phyloP scores from a whole-genome alignment of 106 monocot species.

The Platanthera zijinensis region DNA sequence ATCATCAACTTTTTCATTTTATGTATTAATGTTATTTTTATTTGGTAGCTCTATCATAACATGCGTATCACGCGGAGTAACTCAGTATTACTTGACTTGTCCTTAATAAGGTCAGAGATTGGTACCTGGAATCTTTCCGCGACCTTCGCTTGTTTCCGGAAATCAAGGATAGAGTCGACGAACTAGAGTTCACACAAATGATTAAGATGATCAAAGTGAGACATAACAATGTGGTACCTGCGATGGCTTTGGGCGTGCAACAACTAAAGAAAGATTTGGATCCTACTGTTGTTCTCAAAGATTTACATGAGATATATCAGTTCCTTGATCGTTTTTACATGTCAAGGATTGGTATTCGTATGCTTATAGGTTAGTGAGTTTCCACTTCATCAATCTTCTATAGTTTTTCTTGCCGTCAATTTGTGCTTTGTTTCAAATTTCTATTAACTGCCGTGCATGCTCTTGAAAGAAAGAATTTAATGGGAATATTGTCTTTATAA shows the following conservation, averaged over 20 bases:
- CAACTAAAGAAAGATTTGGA: slow-evolving; percentile 72
- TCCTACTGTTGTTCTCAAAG: slow-evolving; percentile 27
- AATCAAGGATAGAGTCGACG: slow-evolving; percentile 43
- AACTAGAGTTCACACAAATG: slow-evolving; percentile 79
- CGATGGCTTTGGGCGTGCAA: slow-evolving; percentile 86
- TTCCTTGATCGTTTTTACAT: slow-evolving; percentile 96
- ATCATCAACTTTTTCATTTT: neutral
- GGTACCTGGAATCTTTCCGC: slow-evolving; percentile 89
- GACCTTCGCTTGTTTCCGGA: slow-evolving; percentile 77
- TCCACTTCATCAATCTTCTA: too few relatives aligned
- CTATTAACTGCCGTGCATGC: neutral
- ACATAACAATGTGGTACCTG: slow-evolving; percentile 91
- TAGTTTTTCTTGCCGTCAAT: neutral
- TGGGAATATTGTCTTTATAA: neutral
- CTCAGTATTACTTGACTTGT: neutral
- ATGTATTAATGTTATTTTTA: neutral
- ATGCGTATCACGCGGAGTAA: neutral
- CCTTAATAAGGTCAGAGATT: slow-evolving; percentile 66
- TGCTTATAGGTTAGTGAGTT: slow-evolving; percentile 68
- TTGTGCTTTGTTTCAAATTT: neutral
- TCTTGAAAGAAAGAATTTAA: neutral
- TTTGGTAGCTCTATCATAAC: neutral
- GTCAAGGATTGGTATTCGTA: slow-evolving; percentile 89
- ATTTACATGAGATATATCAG: slow-evolving; percentile 69
- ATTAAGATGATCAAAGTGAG: slow-evolving; percentile 92